Base-by-base conservation (phyloP, 805 yeast genomes). In the Sungouiella thailandica region DNA sequence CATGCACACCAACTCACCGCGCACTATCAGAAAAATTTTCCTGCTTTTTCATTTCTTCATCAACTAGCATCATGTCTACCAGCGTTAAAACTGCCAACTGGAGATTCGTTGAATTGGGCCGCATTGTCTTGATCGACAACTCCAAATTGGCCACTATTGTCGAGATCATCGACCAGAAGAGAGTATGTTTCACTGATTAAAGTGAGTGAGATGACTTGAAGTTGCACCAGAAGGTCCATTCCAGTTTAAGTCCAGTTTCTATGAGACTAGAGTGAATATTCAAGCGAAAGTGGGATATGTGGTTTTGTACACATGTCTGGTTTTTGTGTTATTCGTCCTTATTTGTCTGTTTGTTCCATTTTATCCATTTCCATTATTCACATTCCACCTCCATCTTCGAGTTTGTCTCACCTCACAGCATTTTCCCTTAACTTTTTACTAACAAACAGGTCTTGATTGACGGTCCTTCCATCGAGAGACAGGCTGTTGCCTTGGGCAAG, bases 31-130 rank as follows among this genome's bases (percentile, higher is more conserved):
- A 40, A 41, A 45, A 45, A 35, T 43, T 45, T 45, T 41, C 39
- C 38, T 20, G 28, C 34, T 36, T 31, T 32, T 37, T 31, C 28
- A 32, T 23, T 36, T 19, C 22, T 7, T 19, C 22, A 19, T 7
- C 9, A 19, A 36, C 35, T 34, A 42, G 41, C 46, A 42, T 35
- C 36, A 45, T 45, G 49, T 45, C 49, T 43, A 40, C 87, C 66
- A 71, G 83, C 68, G 93, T 93, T 71, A 83, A 86, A 78, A 85
- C 95, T 69, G 77, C 95, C 70, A 85, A 85, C 90, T 93, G 97
- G 97, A 87, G 96, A 85, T 80, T 79, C 66, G 98, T 93, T 70
- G 96, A 90, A 80, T 85, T 89, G 67, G 98, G 98, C 72, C 96
- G 99, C 78, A 85, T 93, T 68, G 96, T 89, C 70, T 83, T 90